A percentile compares a stretch with the other conserved stretches of the same genome.
These are phyloP conservation scores for Platanus orientalis DNA, from an alignment of 164 flowering plant species.

Conservation along the genomic window DNA sequence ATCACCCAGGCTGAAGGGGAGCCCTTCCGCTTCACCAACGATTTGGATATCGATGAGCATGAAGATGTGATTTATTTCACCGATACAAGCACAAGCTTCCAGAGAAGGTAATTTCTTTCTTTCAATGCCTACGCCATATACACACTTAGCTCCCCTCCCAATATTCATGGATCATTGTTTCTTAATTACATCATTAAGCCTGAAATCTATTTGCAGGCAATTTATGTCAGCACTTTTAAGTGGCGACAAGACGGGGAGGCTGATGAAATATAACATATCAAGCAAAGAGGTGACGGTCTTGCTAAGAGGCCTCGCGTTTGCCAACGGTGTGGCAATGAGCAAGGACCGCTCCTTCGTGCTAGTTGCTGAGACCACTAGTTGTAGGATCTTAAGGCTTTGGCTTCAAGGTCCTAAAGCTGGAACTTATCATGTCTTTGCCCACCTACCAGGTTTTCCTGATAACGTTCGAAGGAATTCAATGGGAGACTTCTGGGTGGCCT, in stretches of 20 bases:
- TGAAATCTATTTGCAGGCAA: constrained; percentile 14
- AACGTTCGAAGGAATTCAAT: constrained; percentile 12
- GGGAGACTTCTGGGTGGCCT: constrained; percentile 20
- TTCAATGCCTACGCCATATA: too few relatives aligned
- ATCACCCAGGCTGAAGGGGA: not conserved
- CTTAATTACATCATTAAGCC: too few relatives aligned
- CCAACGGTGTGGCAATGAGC: constrained; percentile 37
- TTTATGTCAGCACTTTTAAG: constrained; percentile 8
- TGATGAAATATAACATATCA: constrained; percentile 16
- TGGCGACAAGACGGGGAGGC: constrained; percentile 24
- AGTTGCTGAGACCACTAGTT: constrained; percentile 26
- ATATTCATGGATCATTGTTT: too few relatives aligned
- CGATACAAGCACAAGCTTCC: not conserved
- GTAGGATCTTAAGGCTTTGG: constrained; percentile 22
- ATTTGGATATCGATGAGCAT: not conserved
- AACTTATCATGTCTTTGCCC: constrained; percentile 4
- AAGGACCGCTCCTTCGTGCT: constrained; percentile 20
- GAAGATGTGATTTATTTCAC: not conserved
- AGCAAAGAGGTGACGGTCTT: constrained; percentile 18
- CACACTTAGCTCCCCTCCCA: too few relatives aligned
- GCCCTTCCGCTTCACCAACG: not conserved
- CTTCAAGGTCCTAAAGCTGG: constrained; percentile 15
- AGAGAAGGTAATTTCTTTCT: constrained; percentile 1
- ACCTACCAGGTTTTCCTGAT: constrained; percentile 15
- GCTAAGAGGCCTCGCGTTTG: constrained; percentile 15